phyloP scores from a whole-genome alignment of 2,329 filamentous ascomycete genomes.

The Zymoseptoria tritici region DNA sequence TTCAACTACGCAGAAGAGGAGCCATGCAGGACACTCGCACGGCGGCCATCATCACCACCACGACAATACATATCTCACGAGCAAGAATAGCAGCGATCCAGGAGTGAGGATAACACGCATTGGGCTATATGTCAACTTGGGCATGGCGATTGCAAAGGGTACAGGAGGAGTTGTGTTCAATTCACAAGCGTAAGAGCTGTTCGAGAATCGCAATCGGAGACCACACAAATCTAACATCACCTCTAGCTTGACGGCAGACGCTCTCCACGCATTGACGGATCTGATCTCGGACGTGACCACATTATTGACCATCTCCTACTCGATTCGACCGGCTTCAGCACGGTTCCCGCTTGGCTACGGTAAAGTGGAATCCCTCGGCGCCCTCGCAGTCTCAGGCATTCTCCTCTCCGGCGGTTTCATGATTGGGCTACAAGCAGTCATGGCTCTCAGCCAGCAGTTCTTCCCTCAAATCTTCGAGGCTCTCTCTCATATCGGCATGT shows the following conservation, averaged over 20 bases:
- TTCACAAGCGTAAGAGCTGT: slow-evolving; percentile 54
- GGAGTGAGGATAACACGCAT: slow-evolving; percentile 90
- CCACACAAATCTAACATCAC: neutral
- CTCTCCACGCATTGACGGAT: slow-evolving; percentile 91
- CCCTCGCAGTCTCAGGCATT: slow-evolving; percentile 85
- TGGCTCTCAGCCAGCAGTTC: slow-evolving; percentile 46
- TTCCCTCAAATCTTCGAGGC: slow-evolving; percentile 40
- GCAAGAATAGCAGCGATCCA: slow-evolving; percentile 79
- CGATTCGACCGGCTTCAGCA: slow-evolving; percentile 72
- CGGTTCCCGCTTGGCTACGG: slow-evolving; percentile 87
- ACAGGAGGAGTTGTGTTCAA: slow-evolving; percentile 90
- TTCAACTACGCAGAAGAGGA: slow-evolving; percentile 21
- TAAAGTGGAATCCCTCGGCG: slow-evolving; percentile 94
- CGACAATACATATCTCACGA: slow-evolving; percentile 76
- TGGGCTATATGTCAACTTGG: slow-evolving; percentile 79
- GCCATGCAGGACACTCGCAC: slow-evolving; percentile 27
- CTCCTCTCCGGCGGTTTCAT: slow-evolving; percentile 81
- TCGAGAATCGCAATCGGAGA: neutral
- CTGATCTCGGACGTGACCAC: slow-evolving; percentile 92
- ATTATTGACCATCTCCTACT: slow-evolving; percentile 88
- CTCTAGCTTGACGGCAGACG: slow-evolving; percentile 55
- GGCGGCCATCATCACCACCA: slow-evolving; percentile 67
- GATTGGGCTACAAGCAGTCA: slow-evolving; percentile 68
- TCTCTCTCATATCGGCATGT: slow-evolving; percentile 36
- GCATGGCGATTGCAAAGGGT: slow-evolving; percentile 91